A percentile compares a stretch with the other conserved stretches of the same genome.
phyloP scores from a whole-genome alignment of 441 rosid species.

The Populus hybrid region DNA sequence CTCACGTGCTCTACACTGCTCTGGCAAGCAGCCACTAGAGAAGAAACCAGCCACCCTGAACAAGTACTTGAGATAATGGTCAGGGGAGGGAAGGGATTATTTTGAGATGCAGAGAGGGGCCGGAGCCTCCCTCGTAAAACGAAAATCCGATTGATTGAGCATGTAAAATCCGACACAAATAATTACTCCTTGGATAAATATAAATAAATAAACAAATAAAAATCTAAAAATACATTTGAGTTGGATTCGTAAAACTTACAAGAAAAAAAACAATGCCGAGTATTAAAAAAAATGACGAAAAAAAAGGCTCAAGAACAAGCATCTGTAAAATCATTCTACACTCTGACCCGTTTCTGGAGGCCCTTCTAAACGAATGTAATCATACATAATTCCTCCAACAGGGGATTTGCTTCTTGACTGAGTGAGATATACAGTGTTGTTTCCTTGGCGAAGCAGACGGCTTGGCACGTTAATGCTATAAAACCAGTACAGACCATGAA shows the following conservation, averaged over 20 bases:
- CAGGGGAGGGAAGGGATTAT: neutral
- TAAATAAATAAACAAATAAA: too few species aligned
- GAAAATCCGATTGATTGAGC: too few species aligned
- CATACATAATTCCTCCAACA: conserved; percentile 74
- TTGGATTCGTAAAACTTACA: neutral
- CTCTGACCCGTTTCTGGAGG: neutral
- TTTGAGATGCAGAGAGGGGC: neutral
- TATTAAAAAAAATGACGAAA: neutral
- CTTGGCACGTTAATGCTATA: neutral
- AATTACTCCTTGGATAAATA: neutral
- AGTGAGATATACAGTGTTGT: conserved; percentile 57
- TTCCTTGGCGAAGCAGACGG: neutral
- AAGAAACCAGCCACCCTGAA: neutral
- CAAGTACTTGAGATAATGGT: neutral
- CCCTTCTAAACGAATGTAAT: conserved; percentile 81
- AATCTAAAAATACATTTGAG: neutral
- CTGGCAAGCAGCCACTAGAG: neutral
- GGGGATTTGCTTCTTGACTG: conserved; percentile 65
- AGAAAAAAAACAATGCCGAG: neutral
- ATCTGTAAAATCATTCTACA: neutral
- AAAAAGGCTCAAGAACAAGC: neutral
- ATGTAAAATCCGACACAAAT: too few species aligned
- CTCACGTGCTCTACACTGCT: too few species aligned
- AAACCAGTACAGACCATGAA: neutral
- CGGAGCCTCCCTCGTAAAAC: neutral